Conservation (phyloP, 176 grass and related monocot genomes). For the Alloteropsis semialata region DNA sequence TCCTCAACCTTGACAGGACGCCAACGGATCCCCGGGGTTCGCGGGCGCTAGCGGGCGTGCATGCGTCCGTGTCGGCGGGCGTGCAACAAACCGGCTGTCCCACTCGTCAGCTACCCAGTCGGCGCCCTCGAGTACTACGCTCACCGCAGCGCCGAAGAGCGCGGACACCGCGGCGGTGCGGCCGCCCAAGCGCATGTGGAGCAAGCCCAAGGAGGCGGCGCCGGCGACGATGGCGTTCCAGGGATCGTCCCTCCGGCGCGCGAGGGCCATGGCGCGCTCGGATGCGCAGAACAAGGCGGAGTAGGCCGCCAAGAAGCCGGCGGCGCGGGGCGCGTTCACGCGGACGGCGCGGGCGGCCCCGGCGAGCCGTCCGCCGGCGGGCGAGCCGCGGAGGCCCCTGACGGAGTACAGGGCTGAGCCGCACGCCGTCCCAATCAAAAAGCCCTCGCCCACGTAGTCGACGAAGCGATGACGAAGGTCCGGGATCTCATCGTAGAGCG, state of each 20-base stretch:
- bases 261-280: conserved; percentile 47
- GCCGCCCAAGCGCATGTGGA: conserved; percentile 34
- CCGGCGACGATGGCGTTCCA: conserved; percentile 44
- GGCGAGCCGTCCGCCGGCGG: conserved; percentile 46
- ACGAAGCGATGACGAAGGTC: conserved; percentile 2
- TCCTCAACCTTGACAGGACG: no score
- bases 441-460: conserved; percentile 47
- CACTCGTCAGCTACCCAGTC: no score
- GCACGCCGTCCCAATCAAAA: conserved; percentile 44
- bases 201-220: conserved; percentile 36
- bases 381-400: conserved; percentile 46
- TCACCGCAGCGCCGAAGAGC: conserved; percentile 33
- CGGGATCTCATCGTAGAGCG: not conserved
- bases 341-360: conserved; percentile 42
- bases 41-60: no score
- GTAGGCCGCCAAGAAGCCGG: conserved; percentile 43
- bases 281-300: conserved; percentile 43
- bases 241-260: conserved; percentile 49
- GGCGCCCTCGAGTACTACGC: not conserved
- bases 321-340: conserved; percentile 52
- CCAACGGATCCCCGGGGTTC: no score
- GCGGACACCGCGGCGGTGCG: conserved; percentile 33
- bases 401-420: conserved; percentile 43
- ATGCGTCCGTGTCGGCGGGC: no score
- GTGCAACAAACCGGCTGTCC: no score